A percentile compares a stretch with the other conserved stretches of the same genome.
Conservation (phyloP, 352 stramenopile genomes). For the Pythium vanterpoolii region DNA sequence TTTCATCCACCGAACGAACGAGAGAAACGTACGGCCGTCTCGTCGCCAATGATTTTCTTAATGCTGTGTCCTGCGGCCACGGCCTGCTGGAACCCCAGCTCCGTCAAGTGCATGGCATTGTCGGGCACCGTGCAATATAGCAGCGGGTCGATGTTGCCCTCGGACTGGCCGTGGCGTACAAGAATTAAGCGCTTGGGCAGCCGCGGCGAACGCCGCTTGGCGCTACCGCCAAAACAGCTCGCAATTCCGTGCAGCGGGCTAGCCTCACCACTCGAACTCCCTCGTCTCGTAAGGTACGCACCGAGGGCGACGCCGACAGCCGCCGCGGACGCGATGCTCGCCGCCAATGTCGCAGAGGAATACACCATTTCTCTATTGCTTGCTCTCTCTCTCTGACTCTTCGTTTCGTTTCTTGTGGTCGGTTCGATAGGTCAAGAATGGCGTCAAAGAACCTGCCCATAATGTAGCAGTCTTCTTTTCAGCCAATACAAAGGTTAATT, state of each 20-base stretch:
- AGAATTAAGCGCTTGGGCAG: conserved; percentile 79
- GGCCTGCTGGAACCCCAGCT: conserved; percentile 74
- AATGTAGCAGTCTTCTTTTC: background rate
- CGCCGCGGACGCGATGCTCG: conserved; percentile 41
- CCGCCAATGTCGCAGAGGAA: conserved; percentile 39
- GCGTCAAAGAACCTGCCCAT: conserved; percentile 9
- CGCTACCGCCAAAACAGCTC: conserved; percentile 22
- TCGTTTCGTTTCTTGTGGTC: background rate
- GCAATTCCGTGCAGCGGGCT: conserved; percentile 7
- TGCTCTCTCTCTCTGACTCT: background rate
- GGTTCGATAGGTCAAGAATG: conserved; percentile 7
- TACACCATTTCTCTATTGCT: conserved; percentile 34
- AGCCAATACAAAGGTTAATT: background rate
- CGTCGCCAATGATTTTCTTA: conserved; percentile 73
- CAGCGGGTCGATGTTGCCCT: conserved; percentile 83
- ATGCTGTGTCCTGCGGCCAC: conserved; percentile 63
- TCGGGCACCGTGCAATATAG: conserved; percentile 75
- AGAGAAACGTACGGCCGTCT: conserved; percentile 19
- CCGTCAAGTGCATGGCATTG: conserved; percentile 83
- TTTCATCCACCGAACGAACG: background rate
- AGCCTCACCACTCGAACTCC: background rate
- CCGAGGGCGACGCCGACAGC: conserved; percentile 41
- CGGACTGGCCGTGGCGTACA: conserved; percentile 79
- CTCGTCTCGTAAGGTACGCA: conserved; percentile 20
- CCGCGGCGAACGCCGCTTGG: conserved; percentile 24